phyloP scores from a whole-genome alignment of 352 stramenopile species.

The Phytophthora tentaculata region DNA sequence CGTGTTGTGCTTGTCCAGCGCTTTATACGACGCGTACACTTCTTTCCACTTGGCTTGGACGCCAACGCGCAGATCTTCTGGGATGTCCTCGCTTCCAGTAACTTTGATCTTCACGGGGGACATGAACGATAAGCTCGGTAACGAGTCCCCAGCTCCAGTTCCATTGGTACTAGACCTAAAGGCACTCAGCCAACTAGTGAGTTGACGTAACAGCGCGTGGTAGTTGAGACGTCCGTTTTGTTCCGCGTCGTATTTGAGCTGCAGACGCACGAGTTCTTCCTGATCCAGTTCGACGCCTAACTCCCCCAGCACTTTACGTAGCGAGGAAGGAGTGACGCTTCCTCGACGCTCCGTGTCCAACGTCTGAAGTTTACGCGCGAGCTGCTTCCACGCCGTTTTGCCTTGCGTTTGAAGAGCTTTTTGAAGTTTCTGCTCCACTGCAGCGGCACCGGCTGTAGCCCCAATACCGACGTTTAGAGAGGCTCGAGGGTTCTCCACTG shows the following conservation, averaged over 20 bases:
- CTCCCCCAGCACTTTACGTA: slow-evolving; percentile 71
- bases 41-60: slow-evolving; percentile 77
- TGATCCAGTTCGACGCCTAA: slow-evolving; percentile 57
- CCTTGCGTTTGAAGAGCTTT: slow-evolving; percentile 53
- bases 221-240: slow-evolving; percentile 77
- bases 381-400: slow-evolving; percentile 63
- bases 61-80: slow-evolving; percentile 53
- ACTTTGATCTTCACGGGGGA: slow-evolving; percentile 29
- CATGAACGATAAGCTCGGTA: slow-evolving; percentile 37
- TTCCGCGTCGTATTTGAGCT: slow-evolving; percentile 80
- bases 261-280: slow-evolving; percentile 70
- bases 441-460: slow-evolving; percentile 35
- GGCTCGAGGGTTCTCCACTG: slow-evolving; percentile 31
- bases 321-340: slow-evolving; percentile 48
- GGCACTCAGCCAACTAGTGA: slow-evolving; percentile 65
- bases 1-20: slow-evolving; percentile 60
- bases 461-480: slow-evolving; percentile 43
- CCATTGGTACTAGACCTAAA: slow-evolving; percentile 11
- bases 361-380: slow-evolving; percentile 64
- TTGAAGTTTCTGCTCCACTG: slow-evolving; percentile 73
- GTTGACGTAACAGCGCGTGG: slow-evolving; percentile 62
- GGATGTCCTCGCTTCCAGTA: slow-evolving; percentile 23
- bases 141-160: slow-evolving; percentile 7
- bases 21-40: slow-evolving; percentile 74
- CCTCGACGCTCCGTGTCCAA: slow-evolving; percentile 64